A percentile compares a stretch with the other conserved stretches of the same genome.
phyloP scores from a whole-genome alignment of 345 rosid species.

The Rhodamnia rubescens region DNA sequence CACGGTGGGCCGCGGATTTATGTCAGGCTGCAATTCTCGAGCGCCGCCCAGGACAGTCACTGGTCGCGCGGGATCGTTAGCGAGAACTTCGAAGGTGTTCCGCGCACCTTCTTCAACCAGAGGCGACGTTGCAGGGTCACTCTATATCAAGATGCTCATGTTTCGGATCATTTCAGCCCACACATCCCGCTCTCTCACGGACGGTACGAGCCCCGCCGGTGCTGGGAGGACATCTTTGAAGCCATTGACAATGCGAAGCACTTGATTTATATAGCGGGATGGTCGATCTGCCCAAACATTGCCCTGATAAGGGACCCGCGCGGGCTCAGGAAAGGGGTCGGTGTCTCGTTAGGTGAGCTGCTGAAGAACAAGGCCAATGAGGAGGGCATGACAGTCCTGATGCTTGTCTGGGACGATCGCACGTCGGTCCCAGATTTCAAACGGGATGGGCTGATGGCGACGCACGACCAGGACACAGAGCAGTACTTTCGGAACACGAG shows the following conservation, averaged over 20 bases:
- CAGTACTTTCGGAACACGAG: slow-evolving; percentile 34
- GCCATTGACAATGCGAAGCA: slow-evolving; percentile 45
- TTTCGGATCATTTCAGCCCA: slow-evolving; percentile 14
- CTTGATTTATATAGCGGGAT: slow-evolving; percentile 67
- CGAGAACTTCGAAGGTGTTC: slow-evolving; percentile 32
- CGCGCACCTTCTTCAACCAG: slow-evolving; percentile 44
- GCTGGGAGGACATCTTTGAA: slow-evolving; percentile 81
- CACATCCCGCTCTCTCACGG: slow-evolving; percentile 3
- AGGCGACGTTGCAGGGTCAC: slow-evolving; percentile 55
- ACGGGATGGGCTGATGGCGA: slow-evolving; percentile 58
- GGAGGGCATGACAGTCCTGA: slow-evolving; percentile 45
- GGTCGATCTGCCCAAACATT: slow-evolving; percentile 56
- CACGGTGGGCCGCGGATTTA: slow-evolving; percentile 33
- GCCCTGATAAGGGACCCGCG: slow-evolving; percentile 49
- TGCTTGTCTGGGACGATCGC: slow-evolving; percentile 83
- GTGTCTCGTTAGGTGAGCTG: slow-evolving; percentile 42
- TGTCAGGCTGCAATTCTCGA: slow-evolving; percentile 30
- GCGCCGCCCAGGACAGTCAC: slow-evolving; percentile 11
- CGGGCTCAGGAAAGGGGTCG: background rate
- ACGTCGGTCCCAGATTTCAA: slow-evolving; percentile 37
- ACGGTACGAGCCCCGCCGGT: slow-evolving; percentile 21
- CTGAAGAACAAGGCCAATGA: slow-evolving; percentile 40
- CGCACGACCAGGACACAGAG: slow-evolving; percentile 63
- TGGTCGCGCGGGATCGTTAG: slow-evolving; percentile 58
- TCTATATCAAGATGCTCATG: slow-evolving; percentile 80